A percentile compares a stretch with the other conserved stretches of the same genome.
These are phyloP conservation scores for Aureobasidium musti DNA, from an alignment of 2,329 filamentous ascomycete species.

Conservation along the genomic window DNA sequence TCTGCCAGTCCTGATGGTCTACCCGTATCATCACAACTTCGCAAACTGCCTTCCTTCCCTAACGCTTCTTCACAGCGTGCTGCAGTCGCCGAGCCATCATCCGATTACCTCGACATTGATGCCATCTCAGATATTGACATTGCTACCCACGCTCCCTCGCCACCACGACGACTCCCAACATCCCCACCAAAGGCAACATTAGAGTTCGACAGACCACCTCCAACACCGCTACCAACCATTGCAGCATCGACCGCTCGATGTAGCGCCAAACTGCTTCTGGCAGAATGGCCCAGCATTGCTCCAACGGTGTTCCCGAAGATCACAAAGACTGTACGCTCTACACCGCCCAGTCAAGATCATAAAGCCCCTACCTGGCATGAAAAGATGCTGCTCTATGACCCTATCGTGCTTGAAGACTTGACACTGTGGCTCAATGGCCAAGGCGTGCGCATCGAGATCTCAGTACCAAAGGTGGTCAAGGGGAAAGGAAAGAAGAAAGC, in stretches of 20 bases:
- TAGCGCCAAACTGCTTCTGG: conserved; percentile 12
- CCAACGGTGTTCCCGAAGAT: conserved; percentile 51
- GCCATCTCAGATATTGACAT: conserved; percentile 42
- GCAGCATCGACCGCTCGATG: not conserved
- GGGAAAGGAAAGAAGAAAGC: conserved; percentile 42
- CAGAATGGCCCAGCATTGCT: conserved; percentile 41
- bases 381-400: conserved; percentile 91
- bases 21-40: not conserved
- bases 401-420: conserved; percentile 83
- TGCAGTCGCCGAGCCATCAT: conserved; percentile 14
- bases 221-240: not conserved
- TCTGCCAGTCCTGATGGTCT: not conserved
- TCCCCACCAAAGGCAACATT: conserved; percentile 14
- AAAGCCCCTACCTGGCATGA: conserved; percentile 73
- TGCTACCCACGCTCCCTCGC: conserved; percentile 39
- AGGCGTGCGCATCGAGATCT: conserved; percentile 35
- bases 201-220: conserved; percentile 21
- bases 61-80: not conserved
- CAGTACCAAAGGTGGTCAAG: conserved; percentile 23
- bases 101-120: conserved; percentile 32
- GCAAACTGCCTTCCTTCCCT: not conserved
- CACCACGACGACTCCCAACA: conserved; percentile 33
- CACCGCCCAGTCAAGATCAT: conserved; percentile 46
- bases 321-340: conserved; percentile 50
- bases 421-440: conserved; percentile 72